Percentiles rank a stretch among this genome's conserved stretches.
Evolutionary conservation across 164 flowering plant genomes (phyloP).

Genomic region (Tetracentron sinense): DNA sequence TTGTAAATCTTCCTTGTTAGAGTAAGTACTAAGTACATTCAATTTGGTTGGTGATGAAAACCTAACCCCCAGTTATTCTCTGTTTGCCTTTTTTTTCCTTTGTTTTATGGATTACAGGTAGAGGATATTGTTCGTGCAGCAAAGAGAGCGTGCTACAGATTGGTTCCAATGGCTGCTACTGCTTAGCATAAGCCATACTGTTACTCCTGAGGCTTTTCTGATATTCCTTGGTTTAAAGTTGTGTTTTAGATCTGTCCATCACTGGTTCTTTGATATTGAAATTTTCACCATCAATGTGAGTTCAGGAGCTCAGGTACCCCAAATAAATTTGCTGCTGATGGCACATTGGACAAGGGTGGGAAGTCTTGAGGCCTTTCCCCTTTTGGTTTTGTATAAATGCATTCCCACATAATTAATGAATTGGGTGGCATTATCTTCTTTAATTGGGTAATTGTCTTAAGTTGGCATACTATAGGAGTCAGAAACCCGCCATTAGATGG

Average conservation of each 20-base stretch:
- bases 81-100: not conserved
- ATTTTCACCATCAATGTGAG: not conserved
- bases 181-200: slow-evolving; percentile 24
- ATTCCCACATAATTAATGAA: too few relatives aligned
- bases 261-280: not conserved
- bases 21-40: not conserved
- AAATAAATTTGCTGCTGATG: too few relatives aligned
- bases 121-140: slow-evolving; percentile 82
- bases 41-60: not conserved
- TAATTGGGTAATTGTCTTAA: too few relatives aligned
- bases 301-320: too few relatives aligned
- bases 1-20: not conserved
- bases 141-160: slow-evolving; percentile 65
- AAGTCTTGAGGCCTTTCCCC: too few relatives aligned
- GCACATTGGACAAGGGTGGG: too few relatives aligned
- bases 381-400: too few relatives aligned
- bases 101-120: slow-evolving; percentile 29
- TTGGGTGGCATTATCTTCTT: too few relatives aligned
- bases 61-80: not conserved
- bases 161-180: slow-evolving; percentile 48
- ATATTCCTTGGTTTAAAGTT: too few relatives aligned
- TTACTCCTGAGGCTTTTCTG: not conserved
- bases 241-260: too few relatives aligned
- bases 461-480: too few relatives aligned
- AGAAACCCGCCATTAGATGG: too few relatives aligned